A percentile compares a stretch with the other conserved stretches of the same genome.
phyloP scores from a whole-genome alignment of 306 rosid genomes.

The Medicago lupulina region DNA sequence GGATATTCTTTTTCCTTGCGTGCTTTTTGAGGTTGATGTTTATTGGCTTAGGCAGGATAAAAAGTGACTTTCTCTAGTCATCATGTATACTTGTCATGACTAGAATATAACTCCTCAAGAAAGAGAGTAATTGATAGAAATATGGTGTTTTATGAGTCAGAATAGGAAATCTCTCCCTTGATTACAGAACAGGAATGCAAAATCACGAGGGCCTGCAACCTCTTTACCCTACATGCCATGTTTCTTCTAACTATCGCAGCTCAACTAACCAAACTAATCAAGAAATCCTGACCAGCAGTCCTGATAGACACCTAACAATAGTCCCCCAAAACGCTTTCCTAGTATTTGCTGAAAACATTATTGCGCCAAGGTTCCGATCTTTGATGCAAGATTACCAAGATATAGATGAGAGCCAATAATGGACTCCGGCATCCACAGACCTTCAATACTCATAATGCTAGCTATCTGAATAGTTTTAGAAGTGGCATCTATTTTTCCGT shows the following conservation, averaged over 20 bases:
- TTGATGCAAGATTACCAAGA: background rate
- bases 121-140: background rate
- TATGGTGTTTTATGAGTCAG: background rate
- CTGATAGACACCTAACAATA: background rate
- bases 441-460: background rate
- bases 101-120: too few species aligned
- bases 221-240: background rate
- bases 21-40: background rate
- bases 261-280: background rate
- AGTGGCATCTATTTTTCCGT: background rate
- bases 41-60: too few species aligned
- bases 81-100: too few species aligned
- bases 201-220: background rate
- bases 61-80: background rate
- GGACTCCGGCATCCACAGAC: too few species aligned
- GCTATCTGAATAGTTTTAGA: constrained; percentile 3
- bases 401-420: background rate
- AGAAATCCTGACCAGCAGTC: too few species aligned
- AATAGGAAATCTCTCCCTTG: background rate
- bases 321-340: background rate
- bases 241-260: background rate
- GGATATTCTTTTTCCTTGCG: background rate
- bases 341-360: background rate
- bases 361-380: background rate
- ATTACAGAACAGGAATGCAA: too few species aligned